Conservation (phyloP, 306 rosid genomes). For the Canavalia gladiata region DNA sequence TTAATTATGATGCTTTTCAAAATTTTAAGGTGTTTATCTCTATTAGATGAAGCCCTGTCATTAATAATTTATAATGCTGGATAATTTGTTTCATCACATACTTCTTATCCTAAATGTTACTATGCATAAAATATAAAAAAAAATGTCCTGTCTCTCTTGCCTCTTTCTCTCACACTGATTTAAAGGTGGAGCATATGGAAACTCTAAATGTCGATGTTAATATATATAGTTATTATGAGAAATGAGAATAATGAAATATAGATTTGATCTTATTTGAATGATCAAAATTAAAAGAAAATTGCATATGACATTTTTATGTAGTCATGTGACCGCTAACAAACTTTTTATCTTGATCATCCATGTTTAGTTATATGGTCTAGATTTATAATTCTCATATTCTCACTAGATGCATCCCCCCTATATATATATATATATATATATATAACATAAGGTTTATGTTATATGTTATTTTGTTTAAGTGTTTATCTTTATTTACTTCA, state of each 20-base stretch:
- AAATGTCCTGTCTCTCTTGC: background rate
- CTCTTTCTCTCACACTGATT: conserved; percentile 13
- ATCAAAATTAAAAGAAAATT: too few species aligned
- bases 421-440: too few species aligned
- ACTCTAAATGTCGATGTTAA: conserved; percentile 27
- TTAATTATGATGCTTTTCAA: conserved; percentile 61
- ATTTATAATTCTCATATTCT: too few species aligned
- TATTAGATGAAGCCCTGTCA: conserved; percentile 21
- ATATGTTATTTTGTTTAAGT: conserved; percentile 18
- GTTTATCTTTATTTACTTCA: conserved; percentile 13
- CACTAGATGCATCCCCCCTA: background rate
- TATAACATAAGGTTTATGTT: background rate
- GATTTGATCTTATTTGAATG: too few species aligned
- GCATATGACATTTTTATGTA: too few species aligned
- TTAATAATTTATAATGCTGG: background rate
- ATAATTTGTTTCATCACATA: conserved; percentile 21
- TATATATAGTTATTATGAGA: too few species aligned
- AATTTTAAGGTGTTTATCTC: conserved; percentile 25
- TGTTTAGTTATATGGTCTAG: too few species aligned
- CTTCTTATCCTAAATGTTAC: background rate
- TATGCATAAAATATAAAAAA: conserved; percentile 9
- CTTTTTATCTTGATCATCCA: too few species aligned
- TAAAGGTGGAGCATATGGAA: conserved; percentile 2
- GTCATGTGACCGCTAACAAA: too few species aligned
- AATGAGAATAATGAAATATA: too few species aligned